These are phyloP conservation scores for Naematelia encephala DNA, from an alignment of 768 basidiomycete genomes.

Conservation along the genomic window DNA sequence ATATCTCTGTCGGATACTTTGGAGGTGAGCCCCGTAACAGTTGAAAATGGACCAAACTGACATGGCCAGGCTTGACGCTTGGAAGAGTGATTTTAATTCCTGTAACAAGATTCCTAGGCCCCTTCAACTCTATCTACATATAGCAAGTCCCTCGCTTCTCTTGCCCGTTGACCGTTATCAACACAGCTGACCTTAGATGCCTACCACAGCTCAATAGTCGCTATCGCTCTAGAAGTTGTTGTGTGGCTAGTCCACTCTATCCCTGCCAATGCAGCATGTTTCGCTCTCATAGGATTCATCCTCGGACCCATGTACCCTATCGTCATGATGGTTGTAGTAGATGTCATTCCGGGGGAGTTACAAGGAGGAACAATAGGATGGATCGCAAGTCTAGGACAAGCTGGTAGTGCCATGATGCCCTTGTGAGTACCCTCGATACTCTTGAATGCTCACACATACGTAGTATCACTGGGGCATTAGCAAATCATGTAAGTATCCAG, in stretches of 20 bases:
- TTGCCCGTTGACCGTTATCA: neutral
- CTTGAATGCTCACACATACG: neutral
- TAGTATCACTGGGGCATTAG: conserved; percentile 37
- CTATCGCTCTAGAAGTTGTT: conserved; percentile 59
- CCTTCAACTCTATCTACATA: conserved; percentile 49
- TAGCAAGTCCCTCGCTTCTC: conserved; percentile 42
- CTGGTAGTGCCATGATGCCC: conserved; percentile 51
- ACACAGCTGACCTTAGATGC: conserved; percentile 7
- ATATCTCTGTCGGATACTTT: conserved; percentile 51
- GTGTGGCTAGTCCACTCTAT: conserved; percentile 69
- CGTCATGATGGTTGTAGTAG: conserved; percentile 56
- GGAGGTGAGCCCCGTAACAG: conserved; percentile 35
- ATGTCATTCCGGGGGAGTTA: conserved; percentile 68
- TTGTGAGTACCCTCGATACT: conserved; percentile 43
- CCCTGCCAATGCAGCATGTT: conserved; percentile 62
- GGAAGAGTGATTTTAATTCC: conserved; percentile 59
- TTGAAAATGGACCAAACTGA: neutral
- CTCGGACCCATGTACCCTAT: conserved; percentile 76
- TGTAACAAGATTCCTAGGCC: conserved; percentile 54
- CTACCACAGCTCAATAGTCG: conserved; percentile 20
- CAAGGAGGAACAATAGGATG: conserved; percentile 58
- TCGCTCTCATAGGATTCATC: conserved; percentile 64
- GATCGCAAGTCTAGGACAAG: conserved; percentile 49
- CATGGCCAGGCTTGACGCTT: conserved; percentile 51
- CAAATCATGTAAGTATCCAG: conserved; percentile 24